Evolutionary conservation across 768 basidiomycete species (phyloP).

Genomic region (Suillus subalutaceus): DNA sequence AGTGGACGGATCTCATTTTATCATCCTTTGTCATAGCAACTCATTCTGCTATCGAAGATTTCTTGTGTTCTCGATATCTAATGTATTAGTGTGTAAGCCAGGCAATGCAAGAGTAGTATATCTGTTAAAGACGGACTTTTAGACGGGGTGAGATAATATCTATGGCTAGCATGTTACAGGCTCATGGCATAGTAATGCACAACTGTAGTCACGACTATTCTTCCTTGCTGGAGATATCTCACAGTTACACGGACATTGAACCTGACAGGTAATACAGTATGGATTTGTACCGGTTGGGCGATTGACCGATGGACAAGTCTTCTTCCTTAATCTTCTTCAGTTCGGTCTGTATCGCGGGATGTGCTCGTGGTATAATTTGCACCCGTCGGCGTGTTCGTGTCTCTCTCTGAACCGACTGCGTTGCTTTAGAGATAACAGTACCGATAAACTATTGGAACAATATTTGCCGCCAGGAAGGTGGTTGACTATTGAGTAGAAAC

Average conservation of each 20-base stretch:
- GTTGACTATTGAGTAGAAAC: slow-evolving; percentile 72
- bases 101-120: slow-evolving; percentile 25
- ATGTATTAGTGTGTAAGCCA: slow-evolving; percentile 41
- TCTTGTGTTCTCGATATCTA: slow-evolving; percentile 35
- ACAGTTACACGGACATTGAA: too few species aligned
- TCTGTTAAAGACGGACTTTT: background rate
- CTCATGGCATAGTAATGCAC: too few species aligned
- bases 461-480: slow-evolving; percentile 74
- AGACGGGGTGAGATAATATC: background rate
- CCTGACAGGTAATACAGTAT: too few species aligned
- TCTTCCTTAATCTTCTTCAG: too few species aligned
- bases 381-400: too few species aligned
- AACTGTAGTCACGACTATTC: too few species aligned
- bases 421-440: slow-evolving; percentile 33
- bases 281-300: too few species aligned
- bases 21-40: slow-evolving; percentile 19
- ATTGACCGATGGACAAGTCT: too few species aligned
- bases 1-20: slow-evolving; percentile 30
- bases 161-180: background rate
- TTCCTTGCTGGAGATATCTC: too few species aligned
- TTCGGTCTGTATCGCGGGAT: too few species aligned
- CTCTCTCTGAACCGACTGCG: too few species aligned
- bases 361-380: too few species aligned
- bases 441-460: slow-evolving; percentile 77
- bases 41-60: slow-evolving; percentile 35